Evolutionary conservation across 306 rosid species (phyloP).

Genomic region (Lathyrus aphaca): DNA sequence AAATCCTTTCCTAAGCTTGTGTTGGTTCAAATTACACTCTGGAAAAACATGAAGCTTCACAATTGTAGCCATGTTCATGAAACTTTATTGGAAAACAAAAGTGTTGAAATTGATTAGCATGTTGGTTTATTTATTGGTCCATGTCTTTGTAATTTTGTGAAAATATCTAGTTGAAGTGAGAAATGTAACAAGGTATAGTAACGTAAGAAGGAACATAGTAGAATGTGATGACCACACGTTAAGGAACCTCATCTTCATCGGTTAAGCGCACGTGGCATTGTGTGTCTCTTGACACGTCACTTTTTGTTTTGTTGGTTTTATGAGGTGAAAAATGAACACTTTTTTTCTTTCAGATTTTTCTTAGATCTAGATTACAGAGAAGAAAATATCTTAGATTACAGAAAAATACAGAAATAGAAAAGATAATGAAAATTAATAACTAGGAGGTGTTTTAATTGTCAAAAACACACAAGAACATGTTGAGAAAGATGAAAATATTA

Average conservation of each 20-base stretch:
- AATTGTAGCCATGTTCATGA: slow-evolving; percentile 55
- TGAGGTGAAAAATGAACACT: neutral
- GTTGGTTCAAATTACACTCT: slow-evolving; percentile 45
- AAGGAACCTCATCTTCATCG: slow-evolving; percentile 58
- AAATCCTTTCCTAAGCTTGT: slow-evolving; percentile 47
- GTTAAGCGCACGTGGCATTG: slow-evolving; percentile 59
- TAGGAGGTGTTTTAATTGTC: neutral
- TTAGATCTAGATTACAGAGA: neutral
- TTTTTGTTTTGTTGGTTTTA: neutral
- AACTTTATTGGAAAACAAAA: neutral
- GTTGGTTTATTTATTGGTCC: slow-evolving; percentile 26
- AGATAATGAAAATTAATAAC: neutral
- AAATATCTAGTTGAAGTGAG: slow-evolving; percentile 43
- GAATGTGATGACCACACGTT: slow-evolving; percentile 94
- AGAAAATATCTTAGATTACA: too few relatives aligned
- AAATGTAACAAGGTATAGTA: slow-evolving; percentile 1
- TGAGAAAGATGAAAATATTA: neutral
- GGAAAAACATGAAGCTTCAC: slow-evolving; percentile 61
- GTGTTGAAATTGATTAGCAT: neutral
- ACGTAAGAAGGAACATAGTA: slow-evolving; percentile 45
- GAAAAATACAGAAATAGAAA: too few relatives aligned
- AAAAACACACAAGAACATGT: neutral
- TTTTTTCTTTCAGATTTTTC: neutral
- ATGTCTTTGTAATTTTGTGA: slow-evolving; percentile 30
- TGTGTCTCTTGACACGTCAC: slow-evolving; percentile 46